These are phyloP conservation scores for Alternaria consortialis DNA, from an alignment of 2,329 filamentous ascomycete species.

Conservation along the genomic window DNA sequence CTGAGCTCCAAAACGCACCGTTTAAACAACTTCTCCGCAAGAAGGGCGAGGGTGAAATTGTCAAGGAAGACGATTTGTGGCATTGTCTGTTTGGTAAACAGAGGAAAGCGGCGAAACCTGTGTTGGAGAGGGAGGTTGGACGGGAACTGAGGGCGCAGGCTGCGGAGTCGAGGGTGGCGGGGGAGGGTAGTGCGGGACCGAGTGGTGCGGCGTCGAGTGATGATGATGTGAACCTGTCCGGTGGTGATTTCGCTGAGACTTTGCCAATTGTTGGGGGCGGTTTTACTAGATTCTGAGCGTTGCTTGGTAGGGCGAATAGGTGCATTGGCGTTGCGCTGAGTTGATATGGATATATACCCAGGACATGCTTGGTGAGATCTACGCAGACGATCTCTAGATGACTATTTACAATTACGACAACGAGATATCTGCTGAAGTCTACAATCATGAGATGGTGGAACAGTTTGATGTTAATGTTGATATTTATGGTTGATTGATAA, in stretches of 20 bases:
- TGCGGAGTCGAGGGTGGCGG: slow-evolving; percentile 53
- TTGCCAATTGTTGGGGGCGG: not conserved
- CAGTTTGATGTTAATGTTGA: not conserved
- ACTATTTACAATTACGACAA: not conserved
- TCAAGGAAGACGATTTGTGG: slow-evolving; percentile 84
- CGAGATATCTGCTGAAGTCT: not conserved
- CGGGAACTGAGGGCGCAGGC: slow-evolving; percentile 64
- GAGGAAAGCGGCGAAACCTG: slow-evolving; percentile 49
- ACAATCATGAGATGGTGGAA: not conserved
- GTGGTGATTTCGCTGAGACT: not conserved
- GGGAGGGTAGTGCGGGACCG: not conserved
- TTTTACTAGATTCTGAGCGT: not conserved
- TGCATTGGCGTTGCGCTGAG: not conserved
- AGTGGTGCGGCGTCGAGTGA: not conserved
- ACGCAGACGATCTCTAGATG: not conserved
- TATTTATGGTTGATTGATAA: not conserved
- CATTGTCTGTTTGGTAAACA: slow-evolving; percentile 79
- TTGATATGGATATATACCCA: not conserved
- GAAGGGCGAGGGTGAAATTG: slow-evolving; percentile 78
- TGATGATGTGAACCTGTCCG: not conserved
- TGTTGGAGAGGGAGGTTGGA: slow-evolving; percentile 56
- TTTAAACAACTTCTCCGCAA: slow-evolving; percentile 76
- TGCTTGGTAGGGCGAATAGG: not conserved
- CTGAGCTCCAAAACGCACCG: slow-evolving; percentile 79
- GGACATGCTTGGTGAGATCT: not conserved